Percentiles rank a stretch among this genome's conserved stretches.
phyloP scores from a whole-genome alignment of 345 rosid genomes.

The Litchi chinensis region DNA sequence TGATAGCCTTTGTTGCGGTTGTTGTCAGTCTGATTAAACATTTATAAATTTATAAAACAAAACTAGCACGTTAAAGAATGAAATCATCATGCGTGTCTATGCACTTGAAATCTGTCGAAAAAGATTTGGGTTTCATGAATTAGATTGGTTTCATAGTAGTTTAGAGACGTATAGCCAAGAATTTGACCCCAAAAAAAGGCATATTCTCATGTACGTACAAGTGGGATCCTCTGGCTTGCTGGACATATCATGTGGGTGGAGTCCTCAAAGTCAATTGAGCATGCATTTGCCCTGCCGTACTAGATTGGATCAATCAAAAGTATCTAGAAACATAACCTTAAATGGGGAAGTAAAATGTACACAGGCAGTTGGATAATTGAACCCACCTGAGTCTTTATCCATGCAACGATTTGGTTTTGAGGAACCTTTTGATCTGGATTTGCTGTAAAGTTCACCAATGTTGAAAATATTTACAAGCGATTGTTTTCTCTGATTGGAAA shows the following conservation, averaged over 20 bases:
- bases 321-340: not conserved
- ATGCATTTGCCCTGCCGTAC: not conserved
- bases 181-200: not conserved
- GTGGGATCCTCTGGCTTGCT: not conserved
- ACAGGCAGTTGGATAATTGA: not conserved
- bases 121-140: not conserved
- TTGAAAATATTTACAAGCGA: slow-evolving; percentile 7
- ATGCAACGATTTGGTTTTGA: not conserved
- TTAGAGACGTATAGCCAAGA: not conserved
- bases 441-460: not conserved
- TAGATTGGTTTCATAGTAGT: not conserved
- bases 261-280: not conserved
- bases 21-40: no score
- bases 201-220: not conserved
- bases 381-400: not conserved
- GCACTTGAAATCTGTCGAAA: not conserved
- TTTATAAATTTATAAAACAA: no score
- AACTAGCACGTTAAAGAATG: no score
- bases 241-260: not conserved
- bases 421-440: not conserved
- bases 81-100: no score
- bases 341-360: not conserved
- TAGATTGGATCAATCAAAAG: not conserved
- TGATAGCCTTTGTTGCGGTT: no score
- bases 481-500: not conserved